A percentile compares a stretch with the other conserved stretches of the same genome.
These are phyloP conservation scores for Metschnikowia noctiluminum DNA, from an alignment of 805 yeast species.

Conservation along the genomic window DNA sequence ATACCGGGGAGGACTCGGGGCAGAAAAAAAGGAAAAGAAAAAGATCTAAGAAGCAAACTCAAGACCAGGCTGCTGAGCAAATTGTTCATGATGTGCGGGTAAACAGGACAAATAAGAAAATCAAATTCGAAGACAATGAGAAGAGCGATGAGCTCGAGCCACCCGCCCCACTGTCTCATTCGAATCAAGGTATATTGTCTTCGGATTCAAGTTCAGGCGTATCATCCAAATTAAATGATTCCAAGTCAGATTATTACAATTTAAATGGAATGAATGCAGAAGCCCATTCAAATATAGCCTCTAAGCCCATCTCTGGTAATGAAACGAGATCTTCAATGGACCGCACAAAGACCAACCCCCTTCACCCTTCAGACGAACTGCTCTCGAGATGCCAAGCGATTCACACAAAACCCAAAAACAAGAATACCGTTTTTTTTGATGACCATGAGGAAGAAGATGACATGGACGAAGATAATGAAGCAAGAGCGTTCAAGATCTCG, in stretches of 20 bases:
- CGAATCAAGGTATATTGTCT: too few relatives aligned
- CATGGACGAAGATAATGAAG: conserved; percentile 27
- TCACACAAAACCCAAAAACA: background rate
- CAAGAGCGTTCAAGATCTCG: conserved; percentile 5
- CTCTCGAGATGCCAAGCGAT: background rate
- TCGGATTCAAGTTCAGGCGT: too few relatives aligned
- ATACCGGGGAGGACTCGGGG: conserved; percentile 7
- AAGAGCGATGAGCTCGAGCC: background rate
- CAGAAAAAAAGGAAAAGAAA: conserved; percentile 18
- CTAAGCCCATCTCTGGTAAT: too few relatives aligned
- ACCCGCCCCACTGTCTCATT: too few relatives aligned
- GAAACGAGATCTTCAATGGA: too few relatives aligned
- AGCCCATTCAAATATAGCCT: too few relatives aligned
- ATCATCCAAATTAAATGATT: too few relatives aligned
- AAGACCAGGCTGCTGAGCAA: conserved; percentile 3
- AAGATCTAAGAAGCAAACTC: conserved; percentile 20
- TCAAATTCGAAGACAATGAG: conserved; percentile 20
- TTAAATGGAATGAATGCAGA: too few relatives aligned
- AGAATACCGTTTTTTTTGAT: conserved; percentile 32
- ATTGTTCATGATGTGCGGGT: conserved; percentile 14
- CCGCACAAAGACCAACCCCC: background rate
- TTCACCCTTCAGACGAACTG: background rate
- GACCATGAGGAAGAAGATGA: conserved; percentile 35
- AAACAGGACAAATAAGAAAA: conserved; percentile 23
- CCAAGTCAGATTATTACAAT: too few relatives aligned